phyloP scores from a whole-genome alignment of 2,329 filamentous ascomycete genomes.

The Fusarium sp. region DNA sequence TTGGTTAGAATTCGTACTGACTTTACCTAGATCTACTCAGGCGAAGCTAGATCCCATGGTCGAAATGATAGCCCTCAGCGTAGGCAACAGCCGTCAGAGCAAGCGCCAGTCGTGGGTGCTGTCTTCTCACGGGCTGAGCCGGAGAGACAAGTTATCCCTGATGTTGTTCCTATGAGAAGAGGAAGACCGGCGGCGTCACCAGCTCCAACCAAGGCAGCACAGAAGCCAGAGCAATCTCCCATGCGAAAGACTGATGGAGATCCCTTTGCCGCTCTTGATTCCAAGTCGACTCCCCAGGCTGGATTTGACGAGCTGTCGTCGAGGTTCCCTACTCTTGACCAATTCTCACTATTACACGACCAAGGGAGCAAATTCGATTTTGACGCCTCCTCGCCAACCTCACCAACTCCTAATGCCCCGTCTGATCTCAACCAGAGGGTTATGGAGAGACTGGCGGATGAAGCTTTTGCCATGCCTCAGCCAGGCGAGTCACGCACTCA shows the following conservation, averaged over 20 bases:
- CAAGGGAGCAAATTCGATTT: conserved; percentile 88
- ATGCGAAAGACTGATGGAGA: conserved; percentile 76
- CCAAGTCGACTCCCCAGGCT: conserved; percentile 59
- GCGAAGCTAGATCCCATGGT: conserved; percentile 73
- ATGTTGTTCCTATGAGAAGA: conserved; percentile 93
- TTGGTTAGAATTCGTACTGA: conserved; percentile 10
- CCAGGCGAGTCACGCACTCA: conserved; percentile 31
- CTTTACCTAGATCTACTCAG: conserved; percentile 75
- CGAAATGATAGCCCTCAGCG: conserved; percentile 63
- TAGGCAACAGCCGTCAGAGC: conserved; percentile 62
- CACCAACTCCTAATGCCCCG: conserved; percentile 61
- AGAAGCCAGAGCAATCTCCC: conserved; percentile 71
- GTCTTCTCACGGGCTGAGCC: conserved; percentile 82
- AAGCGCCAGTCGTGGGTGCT: conserved; percentile 78
- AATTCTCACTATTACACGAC: conserved; percentile 92
- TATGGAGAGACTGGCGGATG: conserved; percentile 82
- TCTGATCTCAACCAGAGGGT: conserved; percentile 71
- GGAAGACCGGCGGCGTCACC: conserved; percentile 70
- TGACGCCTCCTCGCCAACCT: conserved; percentile 65
- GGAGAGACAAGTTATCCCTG: conserved; percentile 80
- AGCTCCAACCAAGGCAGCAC: conserved; percentile 51
- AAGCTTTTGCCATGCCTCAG: conserved; percentile 75
- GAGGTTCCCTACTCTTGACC: conserved; percentile 90
- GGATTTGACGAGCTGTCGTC: conserved; percentile 83
- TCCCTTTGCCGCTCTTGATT: conserved; percentile 91